Evolutionary conservation across 2,329 filamentous ascomycete genomes (phyloP).

Genomic region (Pseudocercospora cruenta): DNA sequence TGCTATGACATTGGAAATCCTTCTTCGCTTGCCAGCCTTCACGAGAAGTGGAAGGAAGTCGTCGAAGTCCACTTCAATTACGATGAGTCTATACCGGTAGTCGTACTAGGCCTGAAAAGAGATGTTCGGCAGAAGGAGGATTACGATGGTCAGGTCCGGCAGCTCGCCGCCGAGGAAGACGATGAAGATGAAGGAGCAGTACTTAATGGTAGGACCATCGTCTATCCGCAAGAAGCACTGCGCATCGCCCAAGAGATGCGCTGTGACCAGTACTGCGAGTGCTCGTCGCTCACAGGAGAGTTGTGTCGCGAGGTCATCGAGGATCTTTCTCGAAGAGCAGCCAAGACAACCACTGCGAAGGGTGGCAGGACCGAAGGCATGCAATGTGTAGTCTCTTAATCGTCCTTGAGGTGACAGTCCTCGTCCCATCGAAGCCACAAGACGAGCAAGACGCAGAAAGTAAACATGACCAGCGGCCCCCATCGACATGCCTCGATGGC

Average conservation of each 20-base stretch:
- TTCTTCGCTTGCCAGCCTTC: slow-evolving; percentile 53
- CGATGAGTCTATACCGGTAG: slow-evolving; percentile 57
- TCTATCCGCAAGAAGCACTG: slow-evolving; percentile 56
- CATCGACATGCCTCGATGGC: no score
- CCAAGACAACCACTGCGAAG: slow-evolving; percentile 59
- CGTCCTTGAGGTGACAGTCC: background rate
- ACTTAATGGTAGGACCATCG: slow-evolving; percentile 43
- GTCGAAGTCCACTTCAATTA: slow-evolving; percentile 58
- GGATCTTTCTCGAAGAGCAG: slow-evolving; percentile 61
- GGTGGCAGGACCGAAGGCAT: slow-evolving; percentile 46
- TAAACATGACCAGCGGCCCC: no score
- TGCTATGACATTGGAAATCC: slow-evolving; percentile 63
- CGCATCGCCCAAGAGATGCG: slow-evolving; percentile 61
- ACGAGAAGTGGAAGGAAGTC: slow-evolving; percentile 47
- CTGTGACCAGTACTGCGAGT: slow-evolving; percentile 66
- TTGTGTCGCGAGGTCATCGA: slow-evolving; percentile 63
- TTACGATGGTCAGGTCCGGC: slow-evolving; percentile 35
- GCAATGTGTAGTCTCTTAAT: slow-evolving; percentile 31
- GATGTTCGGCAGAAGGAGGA: slow-evolving; percentile 56
- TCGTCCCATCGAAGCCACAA: background rate
- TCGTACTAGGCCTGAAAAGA: slow-evolving; percentile 63
- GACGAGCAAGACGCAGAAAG: no score
- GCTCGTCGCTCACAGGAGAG: slow-evolving; percentile 61
- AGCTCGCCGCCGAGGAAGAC: slow-evolving; percentile 17
- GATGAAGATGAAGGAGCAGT: slow-evolving; percentile 32